Evolutionary conservation across 2,329 filamentous ascomycete genomes (phyloP).

Genomic region (Lojkania enalia): DNA sequence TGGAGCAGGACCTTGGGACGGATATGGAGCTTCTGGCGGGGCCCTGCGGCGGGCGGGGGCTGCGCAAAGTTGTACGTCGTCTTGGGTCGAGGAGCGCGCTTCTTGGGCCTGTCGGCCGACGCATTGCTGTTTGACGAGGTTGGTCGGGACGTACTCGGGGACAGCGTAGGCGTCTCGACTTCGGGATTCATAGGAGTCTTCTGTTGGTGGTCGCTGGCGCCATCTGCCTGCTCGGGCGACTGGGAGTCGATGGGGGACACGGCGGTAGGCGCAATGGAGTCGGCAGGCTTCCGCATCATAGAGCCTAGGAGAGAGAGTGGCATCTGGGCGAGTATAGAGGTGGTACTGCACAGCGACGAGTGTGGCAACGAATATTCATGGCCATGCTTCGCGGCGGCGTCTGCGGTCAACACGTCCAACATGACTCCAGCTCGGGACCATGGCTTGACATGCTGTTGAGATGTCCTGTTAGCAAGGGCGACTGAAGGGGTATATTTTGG

Average conservation of each 20-base stretch:
- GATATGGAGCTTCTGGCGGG: slow-evolving; percentile 64
- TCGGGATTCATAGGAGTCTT: slow-evolving; percentile 19
- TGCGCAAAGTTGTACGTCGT: slow-evolving; percentile 70
- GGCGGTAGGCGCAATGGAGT: slow-evolving; percentile 18
- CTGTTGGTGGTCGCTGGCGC: slow-evolving; percentile 3
- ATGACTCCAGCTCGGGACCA: slow-evolving; percentile 24
- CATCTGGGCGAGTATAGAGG: slow-evolving; percentile 35
- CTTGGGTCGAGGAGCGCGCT: slow-evolving; percentile 57
- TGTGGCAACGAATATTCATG: slow-evolving; percentile 33
- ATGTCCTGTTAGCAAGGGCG: slow-evolving; percentile 12
- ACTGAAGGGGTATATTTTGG: slow-evolving; percentile 12
- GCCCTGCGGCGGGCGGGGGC: slow-evolving; percentile 62
- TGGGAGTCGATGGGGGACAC: slow-evolving; percentile 3
- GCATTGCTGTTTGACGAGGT: slow-evolving; percentile 43
- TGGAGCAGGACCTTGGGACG: slow-evolving; percentile 72
- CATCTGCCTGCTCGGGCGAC: slow-evolving; percentile 2
- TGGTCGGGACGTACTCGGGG: slow-evolving; percentile 36
- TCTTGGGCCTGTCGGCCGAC: slow-evolving; percentile 44
- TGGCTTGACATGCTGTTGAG: slow-evolving; percentile 23
- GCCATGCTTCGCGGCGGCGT: slow-evolving; percentile 40
- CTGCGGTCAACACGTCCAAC: slow-evolving; percentile 45
- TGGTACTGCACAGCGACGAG: slow-evolving; percentile 23
- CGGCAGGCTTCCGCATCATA: slow-evolving; percentile 29
- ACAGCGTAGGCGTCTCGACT: slow-evolving; percentile 9
- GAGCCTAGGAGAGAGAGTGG: slow-evolving; percentile 41